A percentile compares a stretch with the other conserved stretches of the same genome.
Conservation (phyloP, 352 stramenopile genomes). For the Pythium chondricola region DNA sequence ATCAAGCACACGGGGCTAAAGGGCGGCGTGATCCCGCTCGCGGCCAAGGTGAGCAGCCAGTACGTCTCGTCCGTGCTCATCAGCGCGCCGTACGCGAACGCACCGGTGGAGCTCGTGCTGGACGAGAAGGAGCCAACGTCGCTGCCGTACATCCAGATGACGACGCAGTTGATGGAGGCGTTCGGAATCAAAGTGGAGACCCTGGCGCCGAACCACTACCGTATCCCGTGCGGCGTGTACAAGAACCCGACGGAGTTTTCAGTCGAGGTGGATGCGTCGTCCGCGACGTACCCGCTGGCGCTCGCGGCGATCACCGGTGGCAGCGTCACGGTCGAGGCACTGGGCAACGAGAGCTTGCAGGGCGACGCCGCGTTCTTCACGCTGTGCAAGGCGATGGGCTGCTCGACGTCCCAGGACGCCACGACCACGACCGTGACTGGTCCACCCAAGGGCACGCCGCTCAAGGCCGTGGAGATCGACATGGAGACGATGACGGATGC, state of each 20-base stretch:
- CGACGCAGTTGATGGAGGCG: constrained; percentile 93
- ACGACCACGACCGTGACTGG: constrained; percentile 63
- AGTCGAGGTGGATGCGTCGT: constrained; percentile 95
- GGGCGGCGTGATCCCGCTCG: constrained; percentile 79
- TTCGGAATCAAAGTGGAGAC: constrained; percentile 94
- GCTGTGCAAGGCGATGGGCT: constrained; percentile 72
- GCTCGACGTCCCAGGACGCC: constrained; percentile 50
- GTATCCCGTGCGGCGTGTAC: constrained; percentile 68
- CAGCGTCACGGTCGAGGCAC: constrained; percentile 91
- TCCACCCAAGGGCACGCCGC: constrained; percentile 64
- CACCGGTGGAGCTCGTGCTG: constrained; percentile 86
- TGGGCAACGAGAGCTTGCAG: constrained; percentile 91
- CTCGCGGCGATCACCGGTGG: constrained; percentile 95
- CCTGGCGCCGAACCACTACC: constrained; percentile 68
- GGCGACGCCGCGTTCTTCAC: constrained; percentile 95
- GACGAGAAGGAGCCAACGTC: constrained; percentile 95
- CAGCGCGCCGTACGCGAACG: constrained; percentile 84
- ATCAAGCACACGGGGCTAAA: constrained; percentile 68
- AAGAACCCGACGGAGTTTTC: constrained; percentile 57
- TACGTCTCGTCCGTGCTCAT: constrained; percentile 97
- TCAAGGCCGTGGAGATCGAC: constrained; percentile 92
- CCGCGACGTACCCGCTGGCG: constrained; percentile 95
- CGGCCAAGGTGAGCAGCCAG: constrained; percentile 92
- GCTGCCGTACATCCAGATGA: constrained; percentile 94
- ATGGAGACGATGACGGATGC: constrained; percentile 97